These are phyloP conservation scores for Zymoseptoria brevis DNA, from an alignment of 2,329 filamentous ascomycete species.

Conservation along the genomic window DNA sequence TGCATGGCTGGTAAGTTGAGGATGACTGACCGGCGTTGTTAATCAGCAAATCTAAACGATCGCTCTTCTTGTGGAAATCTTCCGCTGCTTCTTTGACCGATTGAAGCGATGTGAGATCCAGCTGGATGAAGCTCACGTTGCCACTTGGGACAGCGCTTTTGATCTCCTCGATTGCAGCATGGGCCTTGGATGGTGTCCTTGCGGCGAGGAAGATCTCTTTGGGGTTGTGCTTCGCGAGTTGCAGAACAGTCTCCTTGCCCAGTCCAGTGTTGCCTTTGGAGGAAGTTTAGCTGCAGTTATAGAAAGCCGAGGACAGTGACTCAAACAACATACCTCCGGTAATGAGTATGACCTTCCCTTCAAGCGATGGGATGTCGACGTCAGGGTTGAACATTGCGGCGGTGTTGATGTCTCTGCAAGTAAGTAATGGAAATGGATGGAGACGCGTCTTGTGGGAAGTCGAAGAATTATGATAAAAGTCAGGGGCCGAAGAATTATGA, in stretches of 20 bases:
- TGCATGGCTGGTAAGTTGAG: too few species aligned
- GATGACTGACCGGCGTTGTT: slow-evolving; percentile 17
- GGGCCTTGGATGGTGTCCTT: slow-evolving; percentile 37
- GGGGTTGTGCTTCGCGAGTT: slow-evolving; percentile 40
- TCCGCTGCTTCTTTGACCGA: slow-evolving; percentile 42
- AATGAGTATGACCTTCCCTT: slow-evolving; percentile 26
- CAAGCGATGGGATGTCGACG: slow-evolving; percentile 26
- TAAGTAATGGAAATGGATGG: background rate
- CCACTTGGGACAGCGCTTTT: slow-evolving; percentile 30
- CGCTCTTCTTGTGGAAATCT: slow-evolving; percentile 29
- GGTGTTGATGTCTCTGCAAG: background rate
- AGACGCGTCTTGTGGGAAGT: background rate
- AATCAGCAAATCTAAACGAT: slow-evolving; percentile 31
- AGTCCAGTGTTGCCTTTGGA: slow-evolving; percentile 37
- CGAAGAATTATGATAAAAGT: too few species aligned
- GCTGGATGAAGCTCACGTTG: slow-evolving; percentile 37
- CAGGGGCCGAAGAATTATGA: too few species aligned
- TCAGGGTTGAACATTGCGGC: slow-evolving; percentile 13
- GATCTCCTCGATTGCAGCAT: slow-evolving; percentile 35
- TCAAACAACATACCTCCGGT: slow-evolving; percentile 14
- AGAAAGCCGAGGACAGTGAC: background rate
- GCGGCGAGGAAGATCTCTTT: slow-evolving; percentile 41
- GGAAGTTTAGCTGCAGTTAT: background rate
- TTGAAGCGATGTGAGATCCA: slow-evolving; percentile 46
- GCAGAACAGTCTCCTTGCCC: slow-evolving; percentile 40